Evolutionary conservation across 225 moss, liverwort and hornwort genomes (phyloP).

Genomic region (Bryoerythrophyllum caledonicum): DNA sequence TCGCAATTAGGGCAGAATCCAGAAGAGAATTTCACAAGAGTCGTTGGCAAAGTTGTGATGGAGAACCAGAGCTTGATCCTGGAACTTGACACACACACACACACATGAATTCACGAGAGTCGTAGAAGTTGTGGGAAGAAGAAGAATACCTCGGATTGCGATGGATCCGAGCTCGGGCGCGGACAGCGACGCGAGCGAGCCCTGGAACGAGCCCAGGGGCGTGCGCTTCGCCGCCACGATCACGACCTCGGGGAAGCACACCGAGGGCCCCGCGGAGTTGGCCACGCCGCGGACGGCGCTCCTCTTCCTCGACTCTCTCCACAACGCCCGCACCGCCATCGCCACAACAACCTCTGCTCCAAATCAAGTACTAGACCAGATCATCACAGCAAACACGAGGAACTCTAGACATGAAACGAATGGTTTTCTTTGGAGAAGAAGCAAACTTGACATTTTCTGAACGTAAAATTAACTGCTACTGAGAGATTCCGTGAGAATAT

Average conservation of each 20-base stretch:
- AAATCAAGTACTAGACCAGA: neutral
- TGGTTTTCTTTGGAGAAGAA: no score
- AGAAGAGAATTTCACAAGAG: neutral
- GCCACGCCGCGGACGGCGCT: slow-evolving; percentile 17
- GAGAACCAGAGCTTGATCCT: no score
- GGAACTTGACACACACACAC: no score
- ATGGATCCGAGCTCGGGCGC: slow-evolving; percentile 79
- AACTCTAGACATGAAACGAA: neutral
- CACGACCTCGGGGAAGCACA: slow-evolving; percentile 59
- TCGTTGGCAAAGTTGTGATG: no score
- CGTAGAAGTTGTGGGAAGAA: neutral
- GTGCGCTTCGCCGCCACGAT: slow-evolving; percentile 94
- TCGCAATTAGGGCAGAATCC: neutral
- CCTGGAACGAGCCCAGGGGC: slow-evolving; percentile 75
- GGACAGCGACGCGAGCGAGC: slow-evolving; percentile 75
- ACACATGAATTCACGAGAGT: neutral
- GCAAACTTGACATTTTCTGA: no score
- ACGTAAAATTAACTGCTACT: neutral
- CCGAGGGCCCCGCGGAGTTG: slow-evolving; percentile 15
- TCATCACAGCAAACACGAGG: neutral
- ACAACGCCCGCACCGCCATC: slow-evolving; percentile 28
- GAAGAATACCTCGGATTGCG: slow-evolving; percentile 65
- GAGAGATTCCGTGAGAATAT: neutral
- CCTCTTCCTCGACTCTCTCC: slow-evolving; percentile 34
- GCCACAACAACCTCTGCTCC: neutral